Base-by-base conservation (phyloP, 139 green algal species). In the Parachlorella kessleri region DNA sequence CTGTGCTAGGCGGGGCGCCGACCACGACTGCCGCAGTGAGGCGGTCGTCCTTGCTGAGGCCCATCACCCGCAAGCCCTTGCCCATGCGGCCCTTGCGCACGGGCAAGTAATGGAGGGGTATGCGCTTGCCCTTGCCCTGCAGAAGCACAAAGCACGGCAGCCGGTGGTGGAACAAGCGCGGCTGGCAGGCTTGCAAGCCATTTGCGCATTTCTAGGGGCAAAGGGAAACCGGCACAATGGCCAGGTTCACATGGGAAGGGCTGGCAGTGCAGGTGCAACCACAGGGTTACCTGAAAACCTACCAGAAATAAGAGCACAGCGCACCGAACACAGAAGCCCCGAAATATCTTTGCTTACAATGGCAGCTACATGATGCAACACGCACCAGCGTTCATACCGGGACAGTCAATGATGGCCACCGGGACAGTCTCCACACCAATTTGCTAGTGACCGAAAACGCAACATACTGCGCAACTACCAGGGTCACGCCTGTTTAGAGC, bases 21-120 rank as follows among this genome's bases (percentile, higher is more conserved):
- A 93, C 81, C 53, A 91, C 54, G n/a, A 84, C 70, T 2, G 83
- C 53, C 8, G 71, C 79, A 1, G 79, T 79, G 3, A 93, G 68
- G 2, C 39, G 37, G 78, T 93, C 86, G 2, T 77, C 88, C 1
- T 67, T 7, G 5, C 74, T 81, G 2, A 89, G 77, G 48, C 68
- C 73, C 65, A 87, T 59, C 23, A 70, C 72, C 0, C 63, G 76
- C 26, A 73, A 8, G 14, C 89, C 88, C 59, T 69, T 72, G 28
- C 78, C 79, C 3, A 70, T 73, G 5, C 64, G 71, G 2, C 87
- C 78, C 23, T 37, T 53, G 37, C 76, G 78, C 35, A 87, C 26
- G 24, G 18, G 40, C 30, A 96, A 81, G 1, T 79, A 42, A 0
- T 75, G 32, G 26, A 92, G 55, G 3, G 79, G 83, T 14, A 90